Percentiles rank a stretch among this genome's conserved stretches.
Evolutionary conservation across 2,329 filamentous ascomycete species (phyloP).

Genomic region (Tolypocladium tundrense): DNA sequence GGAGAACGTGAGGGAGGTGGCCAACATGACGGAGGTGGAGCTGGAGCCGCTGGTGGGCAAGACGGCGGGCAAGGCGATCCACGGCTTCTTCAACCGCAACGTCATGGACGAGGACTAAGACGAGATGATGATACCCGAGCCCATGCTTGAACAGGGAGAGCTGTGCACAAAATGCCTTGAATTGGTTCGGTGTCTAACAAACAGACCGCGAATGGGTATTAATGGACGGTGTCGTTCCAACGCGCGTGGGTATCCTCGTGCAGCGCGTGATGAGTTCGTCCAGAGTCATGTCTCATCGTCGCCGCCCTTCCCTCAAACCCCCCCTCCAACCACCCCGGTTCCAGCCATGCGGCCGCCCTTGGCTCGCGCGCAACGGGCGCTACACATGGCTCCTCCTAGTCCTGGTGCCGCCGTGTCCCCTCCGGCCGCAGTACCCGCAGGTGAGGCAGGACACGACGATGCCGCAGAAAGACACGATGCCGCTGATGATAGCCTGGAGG

Average conservation of each 20-base stretch:
- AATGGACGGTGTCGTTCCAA: neutral
- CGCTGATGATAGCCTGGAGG: conserved; percentile 56
- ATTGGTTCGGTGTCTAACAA: neutral
- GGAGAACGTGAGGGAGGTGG: conserved; percentile 70
- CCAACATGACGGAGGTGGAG: conserved; percentile 71
- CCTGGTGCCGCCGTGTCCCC: conserved; percentile 8
- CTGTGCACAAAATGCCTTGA: neutral
- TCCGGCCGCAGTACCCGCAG: conserved; percentile 31
- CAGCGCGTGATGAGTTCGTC: neutral
- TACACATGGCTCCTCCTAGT: conserved; percentile 8
- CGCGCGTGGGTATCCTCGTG: neutral
- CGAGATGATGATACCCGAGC: conserved; percentile 5
- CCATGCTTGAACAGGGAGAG: neutral
- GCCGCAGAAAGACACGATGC: conserved; percentile 53
- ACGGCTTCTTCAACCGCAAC: conserved; percentile 67
- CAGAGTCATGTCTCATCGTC: neutral
- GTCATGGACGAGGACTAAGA: conserved; percentile 38
- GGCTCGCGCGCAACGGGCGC: too few species aligned
- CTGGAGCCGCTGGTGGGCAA: conserved; percentile 66
- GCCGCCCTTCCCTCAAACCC: neutral
- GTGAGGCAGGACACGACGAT: conserved; percentile 58
- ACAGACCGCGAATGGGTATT: conserved; percentile 1
- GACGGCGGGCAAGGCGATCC: conserved; percentile 63
- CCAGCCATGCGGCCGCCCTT: neutral
- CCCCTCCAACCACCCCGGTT: neutral